Conservation (phyloP, 176 grass and related monocot species). For the Carex littledalei region DNA sequence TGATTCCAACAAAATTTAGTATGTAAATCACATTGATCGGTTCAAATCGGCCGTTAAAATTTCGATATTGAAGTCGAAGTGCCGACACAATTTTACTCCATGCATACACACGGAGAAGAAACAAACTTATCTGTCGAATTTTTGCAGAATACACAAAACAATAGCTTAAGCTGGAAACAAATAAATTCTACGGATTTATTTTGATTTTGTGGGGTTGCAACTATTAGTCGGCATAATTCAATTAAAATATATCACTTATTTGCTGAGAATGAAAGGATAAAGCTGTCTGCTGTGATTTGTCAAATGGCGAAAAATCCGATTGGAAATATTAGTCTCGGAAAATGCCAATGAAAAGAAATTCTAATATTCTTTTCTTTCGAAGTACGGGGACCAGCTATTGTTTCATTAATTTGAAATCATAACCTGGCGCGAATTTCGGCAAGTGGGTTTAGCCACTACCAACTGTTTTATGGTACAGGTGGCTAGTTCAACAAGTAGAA, state of each 20-base stretch:
- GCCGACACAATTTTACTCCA: too few relatives aligned
- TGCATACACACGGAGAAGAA: too few relatives aligned
- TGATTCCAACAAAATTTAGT: too few relatives aligned
- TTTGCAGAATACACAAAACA: too few relatives aligned
- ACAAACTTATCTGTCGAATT: too few relatives aligned
- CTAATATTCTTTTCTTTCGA: neutral
- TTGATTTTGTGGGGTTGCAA: neutral
- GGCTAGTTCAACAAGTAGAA: neutral
- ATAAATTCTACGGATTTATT: too few relatives aligned
- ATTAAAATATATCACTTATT: neutral
- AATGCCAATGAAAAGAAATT: neutral
- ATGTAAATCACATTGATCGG: too few relatives aligned
- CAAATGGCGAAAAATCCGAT: neutral
- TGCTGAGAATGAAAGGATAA: neutral
- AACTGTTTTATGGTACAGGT: neutral
- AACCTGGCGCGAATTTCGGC: conserved; percentile 14
- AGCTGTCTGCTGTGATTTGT: neutral
- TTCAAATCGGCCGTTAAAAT: too few relatives aligned
- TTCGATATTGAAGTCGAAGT: too few relatives aligned
- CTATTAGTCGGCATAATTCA: neutral
- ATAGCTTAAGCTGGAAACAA: too few relatives aligned
- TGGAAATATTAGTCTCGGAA: neutral
- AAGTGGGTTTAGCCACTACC: neutral
- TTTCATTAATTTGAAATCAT: neutral
- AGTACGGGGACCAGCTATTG: neutral